These are phyloP conservation scores for Cordyceps javanica DNA, from an alignment of 2,329 filamentous ascomycete genomes.

Conservation along the genomic window DNA sequence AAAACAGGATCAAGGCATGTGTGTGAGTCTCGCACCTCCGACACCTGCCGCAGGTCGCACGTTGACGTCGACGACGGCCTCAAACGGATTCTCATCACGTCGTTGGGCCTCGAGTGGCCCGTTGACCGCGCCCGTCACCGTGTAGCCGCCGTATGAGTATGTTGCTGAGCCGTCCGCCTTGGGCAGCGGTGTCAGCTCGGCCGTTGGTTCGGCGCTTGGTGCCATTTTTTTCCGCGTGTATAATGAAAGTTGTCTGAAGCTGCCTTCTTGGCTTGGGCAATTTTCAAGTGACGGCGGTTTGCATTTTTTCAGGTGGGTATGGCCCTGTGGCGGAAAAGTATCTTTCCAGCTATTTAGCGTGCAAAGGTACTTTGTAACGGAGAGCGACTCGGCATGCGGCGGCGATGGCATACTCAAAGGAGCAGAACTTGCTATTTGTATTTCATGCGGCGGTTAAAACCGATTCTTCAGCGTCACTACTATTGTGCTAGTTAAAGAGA, in stretches of 20 bases:
- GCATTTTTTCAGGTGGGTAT: slow-evolving; percentile 1
- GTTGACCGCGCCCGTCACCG: slow-evolving; percentile 79
- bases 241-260: slow-evolving; percentile 5
- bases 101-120: slow-evolving; percentile 86
- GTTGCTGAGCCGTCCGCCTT: slow-evolving; percentile 76
- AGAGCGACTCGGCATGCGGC: not conserved
- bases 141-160: slow-evolving; percentile 70
- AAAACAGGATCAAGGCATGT: not conserved
- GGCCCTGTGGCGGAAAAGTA: not conserved
- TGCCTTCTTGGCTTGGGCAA: not conserved
- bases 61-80: slow-evolving; percentile 84
- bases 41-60: slow-evolving; percentile 80
- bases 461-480: too few relatives aligned
- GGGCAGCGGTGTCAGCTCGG: slow-evolving; percentile 52
- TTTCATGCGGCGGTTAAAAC: too few relatives aligned
- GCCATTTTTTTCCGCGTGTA: slow-evolving; percentile 36
- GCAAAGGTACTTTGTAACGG: not conserved
- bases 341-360: not conserved
- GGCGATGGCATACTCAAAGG: not conserved
- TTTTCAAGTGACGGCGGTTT: not conserved
- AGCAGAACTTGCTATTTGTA: too few relatives aligned
- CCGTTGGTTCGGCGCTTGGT: slow-evolving; percentile 41
- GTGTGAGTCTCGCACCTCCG: slow-evolving; percentile 51
- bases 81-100: slow-evolving; percentile 85
- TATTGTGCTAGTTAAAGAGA: too few relatives aligned